Conservation (phyloP, 2,329 filamentous ascomycete species). For the Ampelomyces quisqualis region DNA sequence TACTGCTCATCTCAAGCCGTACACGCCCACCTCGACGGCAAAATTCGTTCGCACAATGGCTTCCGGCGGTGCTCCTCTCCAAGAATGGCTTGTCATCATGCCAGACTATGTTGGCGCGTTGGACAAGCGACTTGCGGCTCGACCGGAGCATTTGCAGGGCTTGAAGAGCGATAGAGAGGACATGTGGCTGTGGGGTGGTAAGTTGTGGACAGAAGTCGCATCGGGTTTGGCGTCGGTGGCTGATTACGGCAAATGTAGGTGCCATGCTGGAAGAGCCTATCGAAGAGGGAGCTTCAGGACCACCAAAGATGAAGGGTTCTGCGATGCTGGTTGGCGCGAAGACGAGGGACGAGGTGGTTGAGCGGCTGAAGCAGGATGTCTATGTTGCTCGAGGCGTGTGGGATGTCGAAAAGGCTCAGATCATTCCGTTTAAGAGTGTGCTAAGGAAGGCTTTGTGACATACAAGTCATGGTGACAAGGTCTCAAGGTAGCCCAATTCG, state of each 20-base stretch:
- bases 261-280: conserved; percentile 46
- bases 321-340: conserved; percentile 67
- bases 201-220: neutral
- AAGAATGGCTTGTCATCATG: conserved; percentile 55
- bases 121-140: conserved; percentile 47
- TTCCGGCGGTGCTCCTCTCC: conserved; percentile 23
- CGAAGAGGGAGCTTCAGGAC: conserved; percentile 58
- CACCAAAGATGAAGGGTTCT: conserved; percentile 72
- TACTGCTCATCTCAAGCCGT: too few species aligned
- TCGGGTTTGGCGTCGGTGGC: neutral
- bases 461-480: neutral
- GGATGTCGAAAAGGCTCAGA: conserved; percentile 61
- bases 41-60: conserved; percentile 23
- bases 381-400: conserved; percentile 74
- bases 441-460: conserved; percentile 47
- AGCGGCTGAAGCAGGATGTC: conserved; percentile 68
- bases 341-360: conserved; percentile 67
- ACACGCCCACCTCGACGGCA: neutral
- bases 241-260: conserved; percentile 17
- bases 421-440: conserved; percentile 53
- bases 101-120: conserved; percentile 49
- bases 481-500: neutral
- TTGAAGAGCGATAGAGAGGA: conserved; percentile 30
- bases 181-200: conserved; percentile 43
- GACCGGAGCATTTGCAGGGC: conserved; percentile 40